Conservation (phyloP, 768 basidiomycete genomes). For the Podaxis sp. region DNA sequence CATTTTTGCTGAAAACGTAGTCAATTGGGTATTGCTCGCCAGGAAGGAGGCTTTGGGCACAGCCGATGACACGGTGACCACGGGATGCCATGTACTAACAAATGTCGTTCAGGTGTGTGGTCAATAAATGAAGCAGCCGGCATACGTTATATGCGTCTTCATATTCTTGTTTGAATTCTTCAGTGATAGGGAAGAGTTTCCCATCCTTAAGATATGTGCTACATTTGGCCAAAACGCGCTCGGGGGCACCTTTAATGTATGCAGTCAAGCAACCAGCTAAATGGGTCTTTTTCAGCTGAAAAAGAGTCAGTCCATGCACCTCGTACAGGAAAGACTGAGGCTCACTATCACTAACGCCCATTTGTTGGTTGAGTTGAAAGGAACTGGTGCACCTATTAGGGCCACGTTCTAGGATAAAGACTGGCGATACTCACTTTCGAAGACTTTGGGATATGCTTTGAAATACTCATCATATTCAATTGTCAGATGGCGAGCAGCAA, state of each 20-base stretch:
- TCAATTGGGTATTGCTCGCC: slow-evolving; percentile 44
- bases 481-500: slow-evolving; percentile 55
- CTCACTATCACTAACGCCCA: slow-evolving; percentile 72
- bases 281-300: slow-evolving; percentile 57
- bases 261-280: slow-evolving; percentile 45
- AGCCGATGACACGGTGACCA: slow-evolving; percentile 72
- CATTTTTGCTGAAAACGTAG: slow-evolving; percentile 55
- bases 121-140: not conserved
- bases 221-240: slow-evolving; percentile 66
- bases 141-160: slow-evolving; percentile 63
- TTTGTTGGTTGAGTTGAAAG: slow-evolving; percentile 74
- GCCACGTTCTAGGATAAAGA: not conserved
- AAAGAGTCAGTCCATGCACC: slow-evolving; percentile 4
- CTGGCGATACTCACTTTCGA: slow-evolving; percentile 41
- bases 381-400: slow-evolving; percentile 35
- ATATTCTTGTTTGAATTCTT: slow-evolving; percentile 51
- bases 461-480: slow-evolving; percentile 54
- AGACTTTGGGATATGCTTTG: slow-evolving; percentile 54
- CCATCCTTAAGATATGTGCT: slow-evolving; percentile 59
- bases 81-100: slow-evolving; percentile 73
- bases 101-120: slow-evolving; percentile 6
- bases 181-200: slow-evolving; percentile 44
- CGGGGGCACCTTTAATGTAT: slow-evolving; percentile 71
- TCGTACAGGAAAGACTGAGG: slow-evolving; percentile 10
- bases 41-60: slow-evolving; percentile 59